These are phyloP conservation scores for Lentithecium fluviatile DNA, from an alignment of 495 filamentous ascomycete species.

Conservation along the genomic window DNA sequence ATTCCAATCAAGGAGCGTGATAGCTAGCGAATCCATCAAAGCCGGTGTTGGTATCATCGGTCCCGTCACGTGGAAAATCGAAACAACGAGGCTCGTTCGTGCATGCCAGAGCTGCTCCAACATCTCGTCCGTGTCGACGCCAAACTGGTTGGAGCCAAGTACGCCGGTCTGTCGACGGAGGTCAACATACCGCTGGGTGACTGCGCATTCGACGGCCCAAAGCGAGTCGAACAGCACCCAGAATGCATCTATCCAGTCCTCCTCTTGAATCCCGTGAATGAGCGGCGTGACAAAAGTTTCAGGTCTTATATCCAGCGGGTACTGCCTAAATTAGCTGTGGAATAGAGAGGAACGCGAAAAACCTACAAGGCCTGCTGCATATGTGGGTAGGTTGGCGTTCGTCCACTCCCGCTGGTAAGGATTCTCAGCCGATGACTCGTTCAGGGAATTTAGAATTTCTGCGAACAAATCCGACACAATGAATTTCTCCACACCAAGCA, in stretches of 20 bases:
- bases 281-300: conserved; percentile 27
- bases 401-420: conserved; percentile 21
- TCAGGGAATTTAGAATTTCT: conserved; percentile 20
- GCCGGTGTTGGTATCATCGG: conserved; percentile 23
- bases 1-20: conserved; percentile 29
- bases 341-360: neutral
- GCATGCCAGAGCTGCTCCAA: conserved; percentile 24
- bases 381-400: conserved; percentile 26
- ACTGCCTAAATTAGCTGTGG: conserved; percentile 18
- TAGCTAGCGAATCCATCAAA: conserved; percentile 25
- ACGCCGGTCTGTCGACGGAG: conserved; percentile 19
- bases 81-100: conserved; percentile 22
- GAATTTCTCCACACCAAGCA: conserved; percentile 24
- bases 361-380: conserved; percentile 28
- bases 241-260: conserved; percentile 33
- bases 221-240: conserved; percentile 32
- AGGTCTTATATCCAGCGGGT: conserved; percentile 29
- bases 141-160: conserved; percentile 4
- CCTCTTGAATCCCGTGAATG: conserved; percentile 26
- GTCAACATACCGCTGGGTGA: conserved; percentile 32
- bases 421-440: conserved; percentile 17
- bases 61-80: conserved; percentile 25
- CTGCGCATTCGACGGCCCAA: conserved; percentile 32
- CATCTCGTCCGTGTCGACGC: conserved; percentile 26
- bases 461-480: conserved; percentile 32